These are phyloP conservation scores for Fusarium tanahbumbuense DNA, from an alignment of 2,329 filamentous ascomycete species.

Conservation along the genomic window DNA sequence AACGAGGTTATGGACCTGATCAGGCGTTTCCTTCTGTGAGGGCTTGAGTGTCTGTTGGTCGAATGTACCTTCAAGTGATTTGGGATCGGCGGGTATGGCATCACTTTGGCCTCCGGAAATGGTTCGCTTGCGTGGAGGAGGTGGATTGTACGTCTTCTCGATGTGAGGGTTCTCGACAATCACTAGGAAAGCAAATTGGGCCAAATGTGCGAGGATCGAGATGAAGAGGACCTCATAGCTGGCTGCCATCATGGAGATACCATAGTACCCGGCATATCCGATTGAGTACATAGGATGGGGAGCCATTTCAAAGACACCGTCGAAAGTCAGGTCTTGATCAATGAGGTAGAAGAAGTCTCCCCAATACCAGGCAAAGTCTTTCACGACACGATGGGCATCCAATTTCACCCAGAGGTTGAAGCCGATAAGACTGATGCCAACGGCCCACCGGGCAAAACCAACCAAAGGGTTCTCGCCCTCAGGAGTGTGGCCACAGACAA, in stretches of 20 bases:
- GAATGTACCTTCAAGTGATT: constrained; percentile 36
- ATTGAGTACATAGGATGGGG: constrained; percentile 99
- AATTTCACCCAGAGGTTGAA: constrained; percentile 99
- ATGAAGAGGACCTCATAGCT: constrained; percentile 98
- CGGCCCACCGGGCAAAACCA: constrained; percentile 79
- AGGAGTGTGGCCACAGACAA: constrained; percentile 84
- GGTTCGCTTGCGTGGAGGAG: constrained; percentile 74
- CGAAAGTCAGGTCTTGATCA: constrained; percentile 97
- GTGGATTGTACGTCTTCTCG: constrained; percentile 95
- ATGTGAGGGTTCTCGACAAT: constrained; percentile 97
- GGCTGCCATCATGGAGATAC: constrained; percentile 96
- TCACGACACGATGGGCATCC: constrained; percentile 96
- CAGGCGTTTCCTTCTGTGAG: constrained; percentile 59
- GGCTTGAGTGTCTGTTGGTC: constrained; percentile 43
- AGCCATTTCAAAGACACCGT: constrained; percentile 98
- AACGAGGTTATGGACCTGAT: constrained; percentile 83
- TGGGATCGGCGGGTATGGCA: constrained; percentile 44
- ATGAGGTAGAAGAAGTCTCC: constrained; percentile 99
- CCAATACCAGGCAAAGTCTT: constrained; percentile 99
- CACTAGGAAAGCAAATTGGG: constrained; percentile 92
- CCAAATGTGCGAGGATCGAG: constrained; percentile 92
- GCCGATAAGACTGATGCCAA: constrained; percentile 81
- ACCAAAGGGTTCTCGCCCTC: constrained; percentile 76
- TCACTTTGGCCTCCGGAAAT: constrained; percentile 51
- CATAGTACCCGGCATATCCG: constrained; percentile 97